Conservation (phyloP, 148 eudicot genomes). For the Camellia granthamiana region DNA sequence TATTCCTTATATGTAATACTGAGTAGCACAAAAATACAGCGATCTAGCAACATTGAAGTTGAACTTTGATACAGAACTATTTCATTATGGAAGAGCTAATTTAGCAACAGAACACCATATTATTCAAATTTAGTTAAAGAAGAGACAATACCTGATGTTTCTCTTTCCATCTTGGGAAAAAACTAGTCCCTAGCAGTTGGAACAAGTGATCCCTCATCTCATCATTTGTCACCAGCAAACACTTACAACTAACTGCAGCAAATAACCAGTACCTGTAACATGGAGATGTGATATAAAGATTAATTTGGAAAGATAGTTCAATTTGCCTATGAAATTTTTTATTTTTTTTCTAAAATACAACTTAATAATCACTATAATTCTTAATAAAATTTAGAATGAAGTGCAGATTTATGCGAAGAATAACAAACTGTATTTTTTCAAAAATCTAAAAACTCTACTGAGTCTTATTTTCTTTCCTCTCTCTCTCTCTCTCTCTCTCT, state of each 20-base stretch:
- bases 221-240: conserved; percentile 69
- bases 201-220: conserved; percentile 89
- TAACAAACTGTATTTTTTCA: no score
- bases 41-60: background rate
- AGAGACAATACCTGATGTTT: conserved; percentile 55
- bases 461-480: no score
- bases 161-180: conserved; percentile 81
- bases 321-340: background rate
- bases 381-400: background rate
- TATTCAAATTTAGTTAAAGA: background rate
- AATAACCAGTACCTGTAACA: conserved; percentile 65
- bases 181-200: conserved; percentile 66
- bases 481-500: no score
- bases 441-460: no score
- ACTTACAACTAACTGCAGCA: conserved; percentile 66
- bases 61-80: background rate
- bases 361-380: background rate
- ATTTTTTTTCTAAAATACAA: background rate
- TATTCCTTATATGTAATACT: background rate
- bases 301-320: background rate
- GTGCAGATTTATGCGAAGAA: no score
- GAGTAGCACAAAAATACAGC: background rate
- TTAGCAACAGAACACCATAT: background rate
- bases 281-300: background rate
- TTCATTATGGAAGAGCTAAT: background rate